Percentiles rank a stretch among this genome's conserved stretches.
These are phyloP conservation scores for Dendrocalamus latiflorus DNA, from an alignment of 202 grass and related monocot species.

Conservation along the genomic window DNA sequence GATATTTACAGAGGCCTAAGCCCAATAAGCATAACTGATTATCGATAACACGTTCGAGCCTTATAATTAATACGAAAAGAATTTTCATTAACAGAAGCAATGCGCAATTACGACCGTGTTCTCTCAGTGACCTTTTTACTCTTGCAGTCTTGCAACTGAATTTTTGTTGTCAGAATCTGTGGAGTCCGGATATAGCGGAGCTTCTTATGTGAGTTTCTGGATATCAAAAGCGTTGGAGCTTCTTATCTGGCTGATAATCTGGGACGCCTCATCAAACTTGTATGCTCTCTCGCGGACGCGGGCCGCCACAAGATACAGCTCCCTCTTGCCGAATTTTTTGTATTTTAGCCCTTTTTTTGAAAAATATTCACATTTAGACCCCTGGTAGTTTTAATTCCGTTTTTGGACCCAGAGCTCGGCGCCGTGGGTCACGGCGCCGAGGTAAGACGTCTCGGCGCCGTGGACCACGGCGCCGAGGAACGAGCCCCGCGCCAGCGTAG, in stretches of 20 bases:
- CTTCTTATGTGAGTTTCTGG: slow-evolving; percentile 1
- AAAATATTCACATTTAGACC: too few relatives aligned
- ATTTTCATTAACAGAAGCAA: neutral
- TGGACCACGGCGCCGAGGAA: too few relatives aligned
- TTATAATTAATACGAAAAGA: neutral
- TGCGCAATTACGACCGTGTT: neutral
- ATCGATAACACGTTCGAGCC: neutral
- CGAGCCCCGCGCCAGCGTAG: too few relatives aligned
- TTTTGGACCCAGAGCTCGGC: too few relatives aligned
- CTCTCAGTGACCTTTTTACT: neutral
- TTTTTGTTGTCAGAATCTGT: neutral
- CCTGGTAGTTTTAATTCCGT: too few relatives aligned
- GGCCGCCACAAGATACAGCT: slow-evolving; percentile 69
- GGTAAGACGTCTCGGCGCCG: too few relatives aligned
- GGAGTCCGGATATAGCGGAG: neutral
- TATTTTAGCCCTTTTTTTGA: too few relatives aligned
- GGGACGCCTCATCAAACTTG: slow-evolving; percentile 57
- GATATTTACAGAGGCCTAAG: neutral
- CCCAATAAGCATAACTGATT: neutral
- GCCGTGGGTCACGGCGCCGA: too few relatives aligned
- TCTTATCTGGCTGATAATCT: slow-evolving; percentile 56
- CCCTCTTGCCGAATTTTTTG: too few relatives aligned
- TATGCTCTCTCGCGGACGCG: slow-evolving; percentile 71
- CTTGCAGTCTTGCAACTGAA: neutral
- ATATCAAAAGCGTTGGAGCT: slow-evolving; percentile 16